Conservation (phyloP, 169 alveolate species). For the Neospora caninum region DNA sequence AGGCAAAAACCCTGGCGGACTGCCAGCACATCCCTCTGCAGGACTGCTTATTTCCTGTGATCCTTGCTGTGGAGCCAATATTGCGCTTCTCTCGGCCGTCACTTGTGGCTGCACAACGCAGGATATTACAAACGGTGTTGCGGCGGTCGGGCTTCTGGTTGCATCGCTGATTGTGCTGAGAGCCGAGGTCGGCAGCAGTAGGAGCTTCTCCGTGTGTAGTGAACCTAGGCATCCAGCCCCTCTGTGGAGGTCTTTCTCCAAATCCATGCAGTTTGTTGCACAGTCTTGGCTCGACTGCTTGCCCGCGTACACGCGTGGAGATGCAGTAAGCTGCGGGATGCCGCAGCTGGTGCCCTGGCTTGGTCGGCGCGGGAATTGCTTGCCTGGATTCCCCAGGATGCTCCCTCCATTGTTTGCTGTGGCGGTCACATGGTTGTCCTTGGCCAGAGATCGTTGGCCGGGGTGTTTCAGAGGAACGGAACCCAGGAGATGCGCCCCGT, state of each 20-base stretch:
- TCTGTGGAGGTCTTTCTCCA: background rate
- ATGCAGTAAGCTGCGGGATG: background rate
- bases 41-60: background rate
- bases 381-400: constrained; percentile 15
- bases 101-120: background rate
- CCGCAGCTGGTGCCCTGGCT: background rate
- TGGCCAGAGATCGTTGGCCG: background rate
- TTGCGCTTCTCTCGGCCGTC: background rate
- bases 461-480: background rate
- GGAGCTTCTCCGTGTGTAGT: background rate
- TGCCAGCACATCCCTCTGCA: background rate
- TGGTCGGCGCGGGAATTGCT: background rate
- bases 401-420: background rate
- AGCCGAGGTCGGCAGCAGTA: constrained; percentile 3
- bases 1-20: background rate
- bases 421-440: background rate
- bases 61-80: background rate
- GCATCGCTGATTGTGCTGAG: background rate
- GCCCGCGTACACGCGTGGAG: background rate
- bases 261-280: background rate
- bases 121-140: background rate
- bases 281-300: background rate
- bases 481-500: background rate
- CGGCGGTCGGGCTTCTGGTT: background rate
- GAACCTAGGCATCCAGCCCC: background rate